Evolutionary conservation across 2,329 filamentous ascomycete genomes (phyloP), one percentile per base, ranked within the genome.

Genomic region (Aspergillus sp.): DNA sequence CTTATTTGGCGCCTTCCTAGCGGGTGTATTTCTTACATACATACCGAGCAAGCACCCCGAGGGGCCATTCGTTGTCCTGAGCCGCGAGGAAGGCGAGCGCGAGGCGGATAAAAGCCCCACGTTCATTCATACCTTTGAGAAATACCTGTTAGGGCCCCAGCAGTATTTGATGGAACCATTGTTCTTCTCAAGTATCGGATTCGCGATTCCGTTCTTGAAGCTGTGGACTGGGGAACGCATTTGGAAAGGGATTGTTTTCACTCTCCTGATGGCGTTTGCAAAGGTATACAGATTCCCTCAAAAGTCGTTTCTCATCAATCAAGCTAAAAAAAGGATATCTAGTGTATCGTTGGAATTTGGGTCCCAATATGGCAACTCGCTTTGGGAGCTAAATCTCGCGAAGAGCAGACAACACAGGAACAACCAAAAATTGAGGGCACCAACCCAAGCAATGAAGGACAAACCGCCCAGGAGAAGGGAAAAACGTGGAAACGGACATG

Each of bases 61-160:
- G 10, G 60, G 58, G 1, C 66, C 66, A 0, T 69, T 68, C 43
- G 60, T 66, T 2, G 58, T 64, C 6, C 52, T 61, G 47, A 61
- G 51, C 19, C 60, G 59, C 0, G 60, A 66, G 33, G 48, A 64
- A 11, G 64, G 61, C 3, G 65, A 67, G 44, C 41, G 49, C 2
- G 54, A 62, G 19, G 49, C 40, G 1, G 44, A 60, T 12, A 65
- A 66, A 42, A 62, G 58, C 5, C 67, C 66, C 4, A 65, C 59
- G 1, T 70, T 69, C 38, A 52, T 62, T 1, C 63, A 68, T 40
- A 68, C 66, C 0, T 70, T 69, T 43, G 65, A 68, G 42, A 46
- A 48, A 11, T 70, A 70, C 40, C 50, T 68, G 1, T 41, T 64
- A 1, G 65, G 57, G 7, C 54, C 62, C 9, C 66, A 65, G 44